Evolutionary conservation across 78 protist species (phyloP).

Genomic region (Bodo saltans): DNA sequence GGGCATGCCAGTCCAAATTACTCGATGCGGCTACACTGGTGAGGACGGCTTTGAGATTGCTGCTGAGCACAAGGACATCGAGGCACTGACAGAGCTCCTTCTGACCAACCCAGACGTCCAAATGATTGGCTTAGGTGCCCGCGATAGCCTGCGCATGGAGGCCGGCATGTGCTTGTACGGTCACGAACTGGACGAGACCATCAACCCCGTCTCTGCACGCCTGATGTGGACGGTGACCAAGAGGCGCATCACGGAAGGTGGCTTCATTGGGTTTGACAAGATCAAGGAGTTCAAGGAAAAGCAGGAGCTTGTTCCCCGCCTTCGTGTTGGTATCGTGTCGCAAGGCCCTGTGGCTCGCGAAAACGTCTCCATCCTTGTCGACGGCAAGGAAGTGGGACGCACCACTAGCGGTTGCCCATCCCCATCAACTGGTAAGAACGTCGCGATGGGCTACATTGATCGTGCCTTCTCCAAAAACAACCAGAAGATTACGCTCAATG

Average conservation of each 20-base stretch:
- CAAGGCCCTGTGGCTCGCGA: conserved; percentile 83
- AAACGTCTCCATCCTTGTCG: not conserved
- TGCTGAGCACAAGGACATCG: conserved; percentile 40
- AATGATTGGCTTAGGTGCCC: conserved; percentile 89
- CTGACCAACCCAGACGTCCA: conserved; percentile 39
- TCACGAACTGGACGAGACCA: conserved; percentile 77
- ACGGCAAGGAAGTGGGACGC: conserved; percentile 58
- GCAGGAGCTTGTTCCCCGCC: conserved; percentile 36
- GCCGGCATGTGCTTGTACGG: conserved; percentile 96
- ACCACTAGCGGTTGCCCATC: conserved; percentile 77
- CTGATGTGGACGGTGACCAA: conserved; percentile 80
- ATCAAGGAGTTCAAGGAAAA: conserved; percentile 67
- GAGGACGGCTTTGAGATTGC: conserved; percentile 97
- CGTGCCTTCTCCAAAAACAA: conserved; percentile 39
- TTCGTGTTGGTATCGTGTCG: conserved; percentile 65
- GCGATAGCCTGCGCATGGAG: conserved; percentile 92
- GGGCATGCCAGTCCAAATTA: conserved; percentile 6
- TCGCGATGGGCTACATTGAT: conserved; percentile 80
- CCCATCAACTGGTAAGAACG: conserved; percentile 65
- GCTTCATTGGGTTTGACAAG: conserved; percentile 80
- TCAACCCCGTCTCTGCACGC: conserved; percentile 77
- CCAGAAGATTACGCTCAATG: conserved; percentile 42
- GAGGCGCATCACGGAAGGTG: conserved; percentile 71
- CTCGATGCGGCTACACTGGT: conserved; percentile 94
- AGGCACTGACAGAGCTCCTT: conserved; percentile 46